Conservation (phyloP, 176 grass and related monocot species). For the Aegilops speltoides region DNA sequence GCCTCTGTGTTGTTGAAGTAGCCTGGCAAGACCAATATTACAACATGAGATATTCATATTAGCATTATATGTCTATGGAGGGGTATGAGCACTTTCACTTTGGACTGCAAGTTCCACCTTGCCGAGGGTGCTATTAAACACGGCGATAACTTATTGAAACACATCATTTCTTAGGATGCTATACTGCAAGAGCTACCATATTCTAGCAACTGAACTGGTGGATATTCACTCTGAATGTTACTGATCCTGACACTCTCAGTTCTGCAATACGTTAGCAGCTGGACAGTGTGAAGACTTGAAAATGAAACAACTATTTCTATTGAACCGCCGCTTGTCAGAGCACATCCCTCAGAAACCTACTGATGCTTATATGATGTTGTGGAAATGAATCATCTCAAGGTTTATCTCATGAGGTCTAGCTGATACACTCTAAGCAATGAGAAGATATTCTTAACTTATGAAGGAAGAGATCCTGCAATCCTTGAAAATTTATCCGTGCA, state of each 20-base stretch:
- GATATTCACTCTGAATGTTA: background rate
- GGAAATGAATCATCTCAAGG: background rate
- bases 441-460: background rate
- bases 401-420: background rate
- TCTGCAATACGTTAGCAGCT: background rate
- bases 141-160: background rate
- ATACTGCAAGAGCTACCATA: background rate
- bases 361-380: background rate
- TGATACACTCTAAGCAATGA: background rate
- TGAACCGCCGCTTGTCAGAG: background rate
- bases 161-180: background rate
- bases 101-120: background rate
- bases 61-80: background rate
- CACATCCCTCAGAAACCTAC: background rate
- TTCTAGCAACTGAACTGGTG: background rate
- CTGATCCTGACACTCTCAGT: background rate
- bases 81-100: background rate
- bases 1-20: slow-evolving; percentile 90
- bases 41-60: background rate
- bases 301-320: background rate
- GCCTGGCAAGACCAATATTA: slow-evolving; percentile 36
- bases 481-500: background rate
- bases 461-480: background rate
- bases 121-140: background rate
- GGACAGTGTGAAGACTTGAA: background rate